Evolutionary conservation across 306 rosid genomes (phyloP), one percentile per base, ranked within the genome.

Genomic region (Medicago lupulina): DNA sequence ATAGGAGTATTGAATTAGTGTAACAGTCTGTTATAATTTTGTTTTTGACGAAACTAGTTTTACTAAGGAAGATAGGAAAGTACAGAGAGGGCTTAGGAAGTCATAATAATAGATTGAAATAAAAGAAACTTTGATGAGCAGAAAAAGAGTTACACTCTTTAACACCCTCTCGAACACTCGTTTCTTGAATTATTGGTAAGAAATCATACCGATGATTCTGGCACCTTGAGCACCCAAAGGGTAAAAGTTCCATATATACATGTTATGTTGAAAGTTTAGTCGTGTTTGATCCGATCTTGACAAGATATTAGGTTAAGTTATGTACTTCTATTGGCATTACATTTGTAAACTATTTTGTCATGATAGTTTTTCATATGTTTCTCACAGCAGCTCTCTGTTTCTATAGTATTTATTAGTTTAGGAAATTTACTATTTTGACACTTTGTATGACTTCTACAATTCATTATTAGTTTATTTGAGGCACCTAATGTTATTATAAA

Each of bases 151-250:
- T 13, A 34, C 38, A 34, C 38, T 5, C 38, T 34, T 34, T 34
- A 34, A 34, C 38, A 4, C 38, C 38, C 38, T 50, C 61, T 54
- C 14, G 7, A 54, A 54, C 31, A 54, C 14, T 53, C 9, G 15
- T 12, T 16, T 25, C 23, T 18, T 54, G 68, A 79, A 62, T 74
- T 50, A 16, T 36, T 36, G 70, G 73, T 83, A 67, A 43, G 74
- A 84, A 82, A 73, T 19, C 66, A 47, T 55, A 76, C 74, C 12
- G 44, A 58, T 67, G 57, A 72, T n/a, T 53, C 64, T 12, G 60
- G 79, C 84, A 73, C 67, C 71, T 21, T 73, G 50, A 63, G 76
- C 72, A 67, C 90, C 89, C 89, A 17, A 88, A 84, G 88, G 88
- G 89, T 84, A 79, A 66, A 76, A 85, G 76, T 80, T 86, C 79